Percentiles rank a stretch among this genome's conserved stretches.
Conservation (phyloP, 495 filamentous ascomycete species). For the Aspergillus affinis region DNA sequence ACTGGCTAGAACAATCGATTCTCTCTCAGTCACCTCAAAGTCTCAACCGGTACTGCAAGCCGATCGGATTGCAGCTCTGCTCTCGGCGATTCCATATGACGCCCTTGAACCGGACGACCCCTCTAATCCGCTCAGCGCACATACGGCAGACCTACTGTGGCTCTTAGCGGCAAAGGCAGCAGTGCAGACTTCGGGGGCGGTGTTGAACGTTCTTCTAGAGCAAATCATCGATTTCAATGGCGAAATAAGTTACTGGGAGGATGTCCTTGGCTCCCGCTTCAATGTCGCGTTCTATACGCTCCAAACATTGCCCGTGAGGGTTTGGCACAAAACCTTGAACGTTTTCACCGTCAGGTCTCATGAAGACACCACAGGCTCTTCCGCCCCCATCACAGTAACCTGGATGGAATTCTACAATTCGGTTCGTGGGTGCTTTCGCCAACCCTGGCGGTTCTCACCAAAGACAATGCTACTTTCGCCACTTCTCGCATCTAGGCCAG, state of each 20-base stretch:
- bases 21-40: conserved; percentile 64
- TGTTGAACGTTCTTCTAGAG: conserved; percentile 70
- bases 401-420: conserved; percentile 80
- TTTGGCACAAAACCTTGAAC: conserved; percentile 57
- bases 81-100: conserved; percentile 55
- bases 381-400: conserved; percentile 23
- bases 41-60: conserved; percentile 52
- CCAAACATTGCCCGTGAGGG: conserved; percentile 73
- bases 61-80: conserved; percentile 53
- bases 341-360: conserved; percentile 53
- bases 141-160: conserved; percentile 82
- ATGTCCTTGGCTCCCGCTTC: conserved; percentile 68
- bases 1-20: conserved; percentile 64
- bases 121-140: conserved; percentile 27
- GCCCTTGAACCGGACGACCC: conserved; percentile 24
- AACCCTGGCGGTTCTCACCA: conserved; percentile 60
- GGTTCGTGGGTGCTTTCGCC: conserved; percentile 67
- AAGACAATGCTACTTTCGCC: conserved; percentile 62
- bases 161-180: conserved; percentile 82
- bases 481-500: conserved; percentile 64
- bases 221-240: conserved; percentile 78
- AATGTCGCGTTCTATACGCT: conserved; percentile 74
- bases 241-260: conserved; percentile 92
- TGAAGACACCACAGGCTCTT: conserved; percentile 21
- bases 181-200: conserved; percentile 75